Percentiles rank a stretch among this genome's conserved stretches.
These are phyloP conservation scores for Cicer judaicum DNA, from an alignment of 306 rosid genomes.

Conservation along the genomic window DNA sequence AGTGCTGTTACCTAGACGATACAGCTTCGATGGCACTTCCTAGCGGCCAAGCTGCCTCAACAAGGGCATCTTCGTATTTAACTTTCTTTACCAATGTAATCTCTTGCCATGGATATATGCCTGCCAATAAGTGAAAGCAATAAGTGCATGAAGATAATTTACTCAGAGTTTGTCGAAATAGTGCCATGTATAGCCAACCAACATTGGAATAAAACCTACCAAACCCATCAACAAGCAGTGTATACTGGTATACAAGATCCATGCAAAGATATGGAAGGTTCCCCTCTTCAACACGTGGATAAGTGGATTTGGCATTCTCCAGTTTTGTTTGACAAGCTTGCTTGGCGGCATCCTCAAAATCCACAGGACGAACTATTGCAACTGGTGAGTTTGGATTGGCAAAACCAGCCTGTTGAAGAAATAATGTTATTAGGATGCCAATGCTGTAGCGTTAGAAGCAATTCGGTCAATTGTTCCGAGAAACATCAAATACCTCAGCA, in stretches of 20 bases:
- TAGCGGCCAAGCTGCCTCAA: constrained; percentile 99
- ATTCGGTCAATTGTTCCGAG: constrained; percentile 12
- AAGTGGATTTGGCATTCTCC: constrained; percentile 64
- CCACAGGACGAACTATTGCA: constrained; percentile 67
- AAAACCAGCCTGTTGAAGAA: constrained; percentile 79
- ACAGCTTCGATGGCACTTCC: constrained; percentile 99
- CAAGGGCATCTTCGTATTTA: constrained; percentile 70
- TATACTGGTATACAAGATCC: constrained; percentile 92
- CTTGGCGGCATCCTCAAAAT: constrained; percentile 87
- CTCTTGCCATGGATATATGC: constrained; percentile 91
- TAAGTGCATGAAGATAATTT: constrained; percentile 15
- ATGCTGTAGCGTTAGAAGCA: constrained; percentile 33
- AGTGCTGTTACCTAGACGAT: constrained; percentile 61
- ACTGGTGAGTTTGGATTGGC: constrained; percentile 67
- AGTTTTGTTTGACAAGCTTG: constrained; percentile 86
- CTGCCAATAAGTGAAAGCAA: constrained; percentile 54
- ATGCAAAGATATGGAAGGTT: constrained; percentile 95
- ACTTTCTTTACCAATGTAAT: constrained; percentile 95
- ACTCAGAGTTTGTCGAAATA: constrained; percentile 25
- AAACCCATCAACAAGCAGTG: constrained; percentile 89
- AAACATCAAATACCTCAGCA: constrained; percentile 70
- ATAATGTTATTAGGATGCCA: constrained; percentile 42
- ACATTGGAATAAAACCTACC: constrained; percentile 58
- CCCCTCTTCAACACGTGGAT: constrained; percentile 59
- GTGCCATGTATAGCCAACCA: constrained; percentile 34